Percentiles rank a stretch among this genome's conserved stretches.
Evolutionary conservation across 2,329 filamentous ascomycete species (phyloP).

Genomic region (Alternaria tenuissima): DNA sequence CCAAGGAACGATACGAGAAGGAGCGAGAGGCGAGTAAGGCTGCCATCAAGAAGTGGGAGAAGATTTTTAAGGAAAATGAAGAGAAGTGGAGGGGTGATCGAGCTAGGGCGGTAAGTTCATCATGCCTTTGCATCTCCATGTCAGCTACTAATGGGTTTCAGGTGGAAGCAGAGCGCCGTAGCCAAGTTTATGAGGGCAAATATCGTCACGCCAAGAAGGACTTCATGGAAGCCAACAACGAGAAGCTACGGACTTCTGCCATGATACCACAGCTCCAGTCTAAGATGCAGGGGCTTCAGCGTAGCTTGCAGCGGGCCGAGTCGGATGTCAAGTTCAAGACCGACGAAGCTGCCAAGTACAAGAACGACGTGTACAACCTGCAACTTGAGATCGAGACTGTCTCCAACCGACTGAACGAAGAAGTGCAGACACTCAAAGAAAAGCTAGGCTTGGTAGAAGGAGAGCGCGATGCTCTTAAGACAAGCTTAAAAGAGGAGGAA

Average conservation of each 20-base stretch:
- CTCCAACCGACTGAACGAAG: constrained; percentile 69
- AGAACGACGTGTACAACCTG: constrained; percentile 55
- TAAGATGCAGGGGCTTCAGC: constrained; percentile 41
- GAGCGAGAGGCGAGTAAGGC: constrained; percentile 41
- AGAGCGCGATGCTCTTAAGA: constrained; percentile 78
- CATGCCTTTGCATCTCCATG: background rate
- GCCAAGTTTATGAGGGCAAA: constrained; percentile 37
- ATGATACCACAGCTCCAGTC: constrained; percentile 40
- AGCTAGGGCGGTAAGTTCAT: constrained; percentile 35
- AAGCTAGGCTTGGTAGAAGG: constrained; percentile 72
- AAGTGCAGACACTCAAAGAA: constrained; percentile 70
- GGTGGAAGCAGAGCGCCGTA: constrained; percentile 34
- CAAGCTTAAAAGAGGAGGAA: constrained; percentile 75
- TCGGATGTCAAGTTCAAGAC: constrained; percentile 46
- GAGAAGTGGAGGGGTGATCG: constrained; percentile 39
- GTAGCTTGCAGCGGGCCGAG: constrained; percentile 33
- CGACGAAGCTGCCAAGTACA: constrained; percentile 46
- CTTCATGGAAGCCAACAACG: constrained; percentile 34
- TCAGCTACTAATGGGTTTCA: constrained; percentile 14
- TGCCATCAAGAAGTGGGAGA: constrained; percentile 44
- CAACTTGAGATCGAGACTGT: constrained; percentile 65
- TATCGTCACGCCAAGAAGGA: constrained; percentile 38
- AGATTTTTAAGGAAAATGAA: constrained; percentile 42
- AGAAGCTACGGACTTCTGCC: constrained; percentile 29
- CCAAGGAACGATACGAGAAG: constrained; percentile 41